phyloP scores from a whole-genome alignment of 2,329 filamentous ascomycete species.

The Coccinonectria pachysandricola region DNA sequence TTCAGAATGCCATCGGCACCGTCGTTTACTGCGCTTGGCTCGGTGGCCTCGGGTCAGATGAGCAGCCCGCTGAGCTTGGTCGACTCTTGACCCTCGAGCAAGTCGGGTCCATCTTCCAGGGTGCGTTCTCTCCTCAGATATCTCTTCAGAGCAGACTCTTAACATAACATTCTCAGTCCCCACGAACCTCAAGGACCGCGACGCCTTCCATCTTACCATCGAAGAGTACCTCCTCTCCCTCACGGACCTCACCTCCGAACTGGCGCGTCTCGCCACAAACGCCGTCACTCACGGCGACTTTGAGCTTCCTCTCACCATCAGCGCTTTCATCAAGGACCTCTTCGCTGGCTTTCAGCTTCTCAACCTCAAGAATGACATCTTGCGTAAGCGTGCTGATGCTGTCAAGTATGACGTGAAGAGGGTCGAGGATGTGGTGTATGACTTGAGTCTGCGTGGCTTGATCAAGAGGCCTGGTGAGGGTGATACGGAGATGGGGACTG shows the following conservation, averaged over 20 bases:
- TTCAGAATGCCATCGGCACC: slow-evolving; percentile 65
- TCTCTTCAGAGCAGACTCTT: background rate
- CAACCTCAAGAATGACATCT: slow-evolving; percentile 90
- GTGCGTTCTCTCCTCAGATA: slow-evolving; percentile 33
- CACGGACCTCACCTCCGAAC: slow-evolving; percentile 79
- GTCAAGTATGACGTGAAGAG: slow-evolving; percentile 98
- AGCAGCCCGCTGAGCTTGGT: slow-evolving; percentile 43
- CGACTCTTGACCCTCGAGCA: slow-evolving; percentile 80
- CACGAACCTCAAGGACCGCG: slow-evolving; percentile 79
- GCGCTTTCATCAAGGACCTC: slow-evolving; percentile 86
- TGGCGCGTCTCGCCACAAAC: slow-evolving; percentile 85
- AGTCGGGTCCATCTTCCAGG: slow-evolving; percentile 65
- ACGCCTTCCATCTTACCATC: slow-evolving; percentile 90
- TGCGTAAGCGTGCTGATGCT: slow-evolving; percentile 79
- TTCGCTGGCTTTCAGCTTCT: slow-evolving; percentile 94
- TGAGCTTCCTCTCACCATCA: slow-evolving; percentile 74
- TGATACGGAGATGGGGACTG: slow-evolving; percentile 29
- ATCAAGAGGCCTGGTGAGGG: slow-evolving; percentile 41
- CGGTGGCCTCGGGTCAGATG: slow-evolving; percentile 53
- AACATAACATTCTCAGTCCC: slow-evolving; percentile 50
- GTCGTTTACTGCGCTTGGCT: slow-evolving; percentile 61
- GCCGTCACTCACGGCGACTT: slow-evolving; percentile 83
- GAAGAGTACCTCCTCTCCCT: slow-evolving; percentile 92
- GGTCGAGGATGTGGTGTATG: slow-evolving; percentile 96
- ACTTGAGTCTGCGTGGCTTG: slow-evolving; percentile 77